Evolutionary conservation across 345 rosid species (phyloP).

Genomic region (Salix viminalis): DNA sequence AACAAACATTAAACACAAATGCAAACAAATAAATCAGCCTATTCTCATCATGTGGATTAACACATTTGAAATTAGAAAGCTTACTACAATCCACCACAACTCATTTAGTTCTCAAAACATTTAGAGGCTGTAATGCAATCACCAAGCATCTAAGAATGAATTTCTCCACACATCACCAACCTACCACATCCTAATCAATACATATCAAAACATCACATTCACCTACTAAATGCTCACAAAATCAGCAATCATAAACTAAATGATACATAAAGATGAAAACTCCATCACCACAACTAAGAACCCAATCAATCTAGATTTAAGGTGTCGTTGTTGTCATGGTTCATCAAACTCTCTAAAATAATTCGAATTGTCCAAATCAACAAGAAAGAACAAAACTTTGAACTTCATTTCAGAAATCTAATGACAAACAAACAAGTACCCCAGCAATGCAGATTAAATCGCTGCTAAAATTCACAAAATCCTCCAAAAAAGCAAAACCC

Average conservation of each 20-base stretch:
- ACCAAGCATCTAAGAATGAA: background rate
- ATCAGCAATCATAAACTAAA: background rate
- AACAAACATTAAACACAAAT: background rate
- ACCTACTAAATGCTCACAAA: slow-evolving; percentile 2
- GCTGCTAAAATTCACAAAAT: background rate
- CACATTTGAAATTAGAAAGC: background rate
- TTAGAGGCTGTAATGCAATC: background rate
- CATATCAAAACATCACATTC: background rate
- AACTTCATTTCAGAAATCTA: background rate
- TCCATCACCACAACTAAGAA: background rate
- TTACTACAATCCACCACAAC: background rate
- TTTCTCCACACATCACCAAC: background rate
- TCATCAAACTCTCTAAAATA: background rate
- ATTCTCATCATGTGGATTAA: background rate
- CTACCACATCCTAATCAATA: background rate
- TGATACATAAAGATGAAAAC: background rate
- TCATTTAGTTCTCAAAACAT: background rate
- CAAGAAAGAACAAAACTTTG: background rate
- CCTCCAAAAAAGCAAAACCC: background rate
- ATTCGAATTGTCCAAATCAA: too few relatives aligned
- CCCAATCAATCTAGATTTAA: background rate
- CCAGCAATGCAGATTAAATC: slow-evolving; percentile 5
- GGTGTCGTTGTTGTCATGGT: background rate
- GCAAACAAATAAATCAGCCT: background rate
- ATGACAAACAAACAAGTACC: background rate